A percentile compares a stretch with the other conserved stretches of the same genome.
Conservation (phyloP, 305 asterid genomes). For the Solanum hybrid region DNA sequence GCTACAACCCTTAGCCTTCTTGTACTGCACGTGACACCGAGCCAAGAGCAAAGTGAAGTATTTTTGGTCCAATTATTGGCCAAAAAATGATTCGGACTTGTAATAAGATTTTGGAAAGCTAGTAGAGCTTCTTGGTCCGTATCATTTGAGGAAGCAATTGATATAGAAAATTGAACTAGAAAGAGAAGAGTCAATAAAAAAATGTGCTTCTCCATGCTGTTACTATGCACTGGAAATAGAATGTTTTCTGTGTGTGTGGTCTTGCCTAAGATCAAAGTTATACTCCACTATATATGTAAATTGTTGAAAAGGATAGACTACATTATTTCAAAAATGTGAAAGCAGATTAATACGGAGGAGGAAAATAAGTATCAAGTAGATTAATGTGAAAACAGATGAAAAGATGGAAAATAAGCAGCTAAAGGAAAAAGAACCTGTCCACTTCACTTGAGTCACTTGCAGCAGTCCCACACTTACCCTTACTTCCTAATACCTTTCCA, state of each 20-base stretch:
- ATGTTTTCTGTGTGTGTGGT: not conserved
- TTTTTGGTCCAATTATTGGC: slow-evolving; percentile 4
- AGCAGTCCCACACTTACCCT: not conserved
- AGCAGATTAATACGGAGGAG: not conserved
- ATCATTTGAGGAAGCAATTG: not conserved
- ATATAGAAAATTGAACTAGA: not conserved
- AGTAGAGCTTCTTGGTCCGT: slow-evolving; percentile 5
- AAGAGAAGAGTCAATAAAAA: not conserved
- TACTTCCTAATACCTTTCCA: not conserved
- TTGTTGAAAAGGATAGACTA: not conserved
- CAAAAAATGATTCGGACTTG: not conserved
- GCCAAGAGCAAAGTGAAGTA: slow-evolving; percentile 13
- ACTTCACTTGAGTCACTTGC: not conserved
- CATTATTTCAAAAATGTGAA: not conserved
- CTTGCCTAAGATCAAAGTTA: not conserved
- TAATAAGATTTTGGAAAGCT: slow-evolving; percentile 8
- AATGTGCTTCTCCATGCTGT: not conserved
- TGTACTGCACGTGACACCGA: slow-evolving; percentile 15
- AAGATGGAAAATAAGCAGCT: not conserved
- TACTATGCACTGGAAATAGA: not conserved
- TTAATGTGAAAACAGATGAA: not conserved
- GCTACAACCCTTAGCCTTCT: slow-evolving; percentile 13
- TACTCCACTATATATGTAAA: not conserved
- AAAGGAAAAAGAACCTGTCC: not conserved
- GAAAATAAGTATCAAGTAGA: not conserved